phyloP scores from a whole-genome alignment of 768 basidiomycete species.

The Agrocybe chaxingu region DNA sequence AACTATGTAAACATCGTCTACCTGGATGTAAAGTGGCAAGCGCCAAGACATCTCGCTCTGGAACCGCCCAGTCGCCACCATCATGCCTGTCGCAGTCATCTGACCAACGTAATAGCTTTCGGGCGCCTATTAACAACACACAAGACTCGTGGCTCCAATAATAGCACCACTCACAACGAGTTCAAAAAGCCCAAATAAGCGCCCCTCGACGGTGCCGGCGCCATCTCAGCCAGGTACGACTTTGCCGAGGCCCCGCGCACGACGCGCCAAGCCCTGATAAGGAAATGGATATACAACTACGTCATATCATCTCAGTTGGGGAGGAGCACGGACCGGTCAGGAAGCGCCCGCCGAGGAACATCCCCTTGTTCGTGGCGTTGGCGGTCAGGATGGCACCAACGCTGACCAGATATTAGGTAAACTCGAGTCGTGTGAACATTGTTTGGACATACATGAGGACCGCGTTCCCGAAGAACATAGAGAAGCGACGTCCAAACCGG shows the following conservation, averaged over 20 bases:
- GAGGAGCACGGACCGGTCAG: slow-evolving; percentile 36
- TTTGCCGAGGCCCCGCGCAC: slow-evolving; percentile 46
- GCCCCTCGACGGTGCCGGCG: slow-evolving; percentile 45
- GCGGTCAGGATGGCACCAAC: slow-evolving; percentile 48
- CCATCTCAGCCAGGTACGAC: slow-evolving; percentile 49
- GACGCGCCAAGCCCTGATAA: slow-evolving; percentile 37
- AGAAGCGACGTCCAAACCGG: slow-evolving; percentile 44
- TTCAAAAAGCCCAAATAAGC: slow-evolving; percentile 50
- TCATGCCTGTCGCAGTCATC: slow-evolving; percentile 53
- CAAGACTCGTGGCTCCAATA: neutral
- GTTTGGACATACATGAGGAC: slow-evolving; percentile 36
- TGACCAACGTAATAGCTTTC: slow-evolving; percentile 50
- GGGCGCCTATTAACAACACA: neutral
- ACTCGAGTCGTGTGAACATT: neutral
- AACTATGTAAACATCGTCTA: slow-evolving; percentile 5
- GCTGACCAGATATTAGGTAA: slow-evolving; percentile 19
- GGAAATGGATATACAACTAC: neutral
- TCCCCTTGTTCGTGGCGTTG: slow-evolving; percentile 38
- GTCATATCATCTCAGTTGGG: neutral
- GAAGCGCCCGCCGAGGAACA: slow-evolving; percentile 48
- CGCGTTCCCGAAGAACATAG: slow-evolving; percentile 47
- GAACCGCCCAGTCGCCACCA: slow-evolving; percentile 46
- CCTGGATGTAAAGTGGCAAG: slow-evolving; percentile 48
- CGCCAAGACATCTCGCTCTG: slow-evolving; percentile 44
- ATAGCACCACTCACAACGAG: slow-evolving; percentile 36